Base-by-base conservation (phyloP, 306 rosid species). In the Vigna trinervia region DNA sequence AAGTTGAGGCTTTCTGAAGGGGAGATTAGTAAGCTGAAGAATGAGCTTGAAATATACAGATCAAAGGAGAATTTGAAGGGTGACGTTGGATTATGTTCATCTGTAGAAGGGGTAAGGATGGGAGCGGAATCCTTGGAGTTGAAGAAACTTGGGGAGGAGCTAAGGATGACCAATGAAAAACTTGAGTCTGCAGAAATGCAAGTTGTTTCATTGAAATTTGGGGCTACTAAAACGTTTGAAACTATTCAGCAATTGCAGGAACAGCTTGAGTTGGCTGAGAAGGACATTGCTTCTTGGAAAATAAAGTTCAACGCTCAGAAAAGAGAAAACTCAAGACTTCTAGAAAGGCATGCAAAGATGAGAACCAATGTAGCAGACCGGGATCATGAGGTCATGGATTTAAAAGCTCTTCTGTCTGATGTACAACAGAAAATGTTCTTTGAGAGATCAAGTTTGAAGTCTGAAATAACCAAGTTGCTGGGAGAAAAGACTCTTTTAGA, bases 351-450 rank as follows among this genome's bases (percentile, higher is more conserved):
- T 51, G 12, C 84, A 26, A 88, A 80, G 85, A 43, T 92, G 76
- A 90, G 81, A 83, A 54, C 60, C 38, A 90, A 85, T 78, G 78
- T 90, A 53, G 58, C 81, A 20, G 98, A 88, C 51, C 78, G 89
- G 58, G 95, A 89, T 52, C 80, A 66, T 13, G 96, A 94, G 84
- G 62, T 88, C 17, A 81, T 88, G 84, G 91, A 94, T 71, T 86
- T 94, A 74, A 92, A 89, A 75, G 47, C 63, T 6, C 84, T 84
- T 6, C 85, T 92, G 5, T 92, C 93, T 4, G 95, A 95, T 53
- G 90, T 95, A 0, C 92, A 92, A 86, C 78, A 83, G 74, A 90
- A 89, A 70, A 85, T 77, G 46, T 95, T 95, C 64, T 96, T 92
- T 0, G 96, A 92, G 83, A 96, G 90, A 82, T 69, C 89, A 62